A percentile compares a stretch with the other conserved stretches of the same genome.
Conservation (phyloP, 257 asterid genomes). For the Echites panduratus region DNA sequence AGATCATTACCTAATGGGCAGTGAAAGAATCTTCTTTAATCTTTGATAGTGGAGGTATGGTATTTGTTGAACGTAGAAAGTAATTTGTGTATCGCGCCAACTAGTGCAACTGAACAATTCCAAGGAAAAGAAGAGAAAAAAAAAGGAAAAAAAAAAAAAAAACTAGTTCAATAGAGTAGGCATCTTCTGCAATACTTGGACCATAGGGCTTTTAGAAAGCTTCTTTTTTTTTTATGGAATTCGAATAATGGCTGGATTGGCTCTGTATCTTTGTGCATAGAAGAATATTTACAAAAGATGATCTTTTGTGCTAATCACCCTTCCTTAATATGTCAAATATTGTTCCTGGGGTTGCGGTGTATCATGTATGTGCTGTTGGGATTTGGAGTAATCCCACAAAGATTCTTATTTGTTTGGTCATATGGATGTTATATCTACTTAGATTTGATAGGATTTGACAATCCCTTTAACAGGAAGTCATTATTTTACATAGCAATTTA, state of each 20-base stretch:
- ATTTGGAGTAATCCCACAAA: not conserved
- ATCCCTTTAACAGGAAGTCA: not conserved
- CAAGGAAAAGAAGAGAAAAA: too few relatives aligned
- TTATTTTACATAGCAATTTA: not conserved
- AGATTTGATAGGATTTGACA: not conserved
- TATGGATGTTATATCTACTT: not conserved
- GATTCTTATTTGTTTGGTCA: not conserved
- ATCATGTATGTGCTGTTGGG: not conserved
- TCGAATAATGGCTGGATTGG: not conserved
- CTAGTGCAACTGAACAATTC: too few relatives aligned
- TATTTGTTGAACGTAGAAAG: too few relatives aligned
- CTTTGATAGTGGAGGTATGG: too few relatives aligned
- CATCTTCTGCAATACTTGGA: too few relatives aligned
- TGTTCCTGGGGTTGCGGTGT: not conserved
- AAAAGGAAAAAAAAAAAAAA: too few relatives aligned
- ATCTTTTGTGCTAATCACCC: not conserved
- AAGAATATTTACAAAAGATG: not conserved
- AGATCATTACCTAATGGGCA: not conserved
- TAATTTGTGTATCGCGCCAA: too few relatives aligned
- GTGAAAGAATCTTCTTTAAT: not conserved
- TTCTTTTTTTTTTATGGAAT: too few relatives aligned
- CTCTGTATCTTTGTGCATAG: not conserved
- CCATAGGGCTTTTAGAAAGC: too few relatives aligned
- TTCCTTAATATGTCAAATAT: not conserved
- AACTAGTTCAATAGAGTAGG: too few relatives aligned